phyloP scores from a whole-genome alignment of 1,139 yeast genomes.

The Taphrina deformans region DNA sequence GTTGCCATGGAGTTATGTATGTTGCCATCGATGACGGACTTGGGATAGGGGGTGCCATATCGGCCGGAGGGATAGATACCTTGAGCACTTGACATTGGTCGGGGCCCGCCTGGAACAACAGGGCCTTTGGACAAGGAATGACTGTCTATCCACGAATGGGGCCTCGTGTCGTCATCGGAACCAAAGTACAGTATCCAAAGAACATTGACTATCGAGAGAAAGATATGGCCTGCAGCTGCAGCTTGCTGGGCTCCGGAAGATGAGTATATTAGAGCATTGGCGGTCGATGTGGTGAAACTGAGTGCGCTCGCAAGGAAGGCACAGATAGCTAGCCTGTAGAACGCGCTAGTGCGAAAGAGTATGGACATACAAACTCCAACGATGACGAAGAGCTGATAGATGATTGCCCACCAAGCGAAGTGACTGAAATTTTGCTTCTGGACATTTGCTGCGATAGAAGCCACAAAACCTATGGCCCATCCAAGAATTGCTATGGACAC shows the following conservation, averaged over 20 bases:
- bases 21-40: constrained; percentile 10
- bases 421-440: constrained; percentile 58
- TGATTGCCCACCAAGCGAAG: constrained; percentile 98
- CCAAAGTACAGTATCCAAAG: constrained; percentile 83
- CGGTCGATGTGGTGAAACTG: constrained; percentile 53
- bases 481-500: constrained; percentile 42
- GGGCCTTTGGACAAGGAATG: constrained; percentile 15
- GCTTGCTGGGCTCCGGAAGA: constrained; percentile 69
- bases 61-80: constrained; percentile 20
- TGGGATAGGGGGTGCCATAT: constrained; percentile 32
- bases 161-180: constrained; percentile 54
- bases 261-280: constrained; percentile 74
- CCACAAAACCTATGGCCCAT: constrained; percentile 86
- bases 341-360: neutral
- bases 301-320: constrained; percentile 27
- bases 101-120: constrained; percentile 10
- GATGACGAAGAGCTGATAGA: constrained; percentile 68
- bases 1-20: neutral
- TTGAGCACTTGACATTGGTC: constrained; percentile 27
- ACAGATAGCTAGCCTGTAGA: constrained; percentile 12
- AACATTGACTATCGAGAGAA: constrained; percentile 74
- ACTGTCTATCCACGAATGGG: constrained; percentile 82
- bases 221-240: constrained; percentile 88
- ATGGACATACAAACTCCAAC: constrained; percentile 48
- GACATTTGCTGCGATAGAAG: constrained; percentile 63